Base-by-base conservation (phyloP, 2,329 filamentous ascomycete species). In the Chalara sp. region DNA sequence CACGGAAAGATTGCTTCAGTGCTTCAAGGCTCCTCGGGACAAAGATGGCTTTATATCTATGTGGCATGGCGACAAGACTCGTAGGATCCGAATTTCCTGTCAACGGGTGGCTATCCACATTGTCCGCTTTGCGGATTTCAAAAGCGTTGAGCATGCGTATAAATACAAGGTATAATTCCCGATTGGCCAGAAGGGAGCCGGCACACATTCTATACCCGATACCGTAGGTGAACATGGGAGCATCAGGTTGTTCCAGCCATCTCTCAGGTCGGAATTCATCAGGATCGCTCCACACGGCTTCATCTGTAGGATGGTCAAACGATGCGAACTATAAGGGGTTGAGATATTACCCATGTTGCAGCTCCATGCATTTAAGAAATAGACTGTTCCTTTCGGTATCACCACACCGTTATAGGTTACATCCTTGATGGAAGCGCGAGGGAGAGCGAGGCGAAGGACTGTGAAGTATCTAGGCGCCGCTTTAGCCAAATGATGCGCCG, bases 351-450 rank as follows among this genome's bases (percentile, higher is more conserved):
- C 80, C 78, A 83, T 83, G 54, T 86, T 85, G 59, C 82, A 85
- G 3, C 81, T 81, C 81, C 81, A 85, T 0, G 80, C 78, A 52
- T 86, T 86, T 30, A 86, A 67, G 63, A 84, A 86, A 35, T 84
- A 73, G 0, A 83, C 77, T 1, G 80, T 83, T 0, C 80, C 81
- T 43, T 77, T 76, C 1, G 83, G 81, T 40, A 86, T 82, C 5
- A 73, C 62, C 32, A 74, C 72, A 13, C 76, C 79, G 7, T 81
- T 65, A 52, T 84, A 84, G 0, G 69, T 66, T 3, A 86, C 70
- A 48, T 83, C 80, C 55, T 76, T 78, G 50, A 83, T 76, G 0
- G 81, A 82, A 0, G 76, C 78, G 7, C 81, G 74, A 1, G 83
- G 83, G 1, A 86, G 73, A 3, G 79, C 77, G 1, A 86, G 71